Conservation (phyloP, 2,329 filamentous ascomycete species). For the Apiospora phragmitis region DNA sequence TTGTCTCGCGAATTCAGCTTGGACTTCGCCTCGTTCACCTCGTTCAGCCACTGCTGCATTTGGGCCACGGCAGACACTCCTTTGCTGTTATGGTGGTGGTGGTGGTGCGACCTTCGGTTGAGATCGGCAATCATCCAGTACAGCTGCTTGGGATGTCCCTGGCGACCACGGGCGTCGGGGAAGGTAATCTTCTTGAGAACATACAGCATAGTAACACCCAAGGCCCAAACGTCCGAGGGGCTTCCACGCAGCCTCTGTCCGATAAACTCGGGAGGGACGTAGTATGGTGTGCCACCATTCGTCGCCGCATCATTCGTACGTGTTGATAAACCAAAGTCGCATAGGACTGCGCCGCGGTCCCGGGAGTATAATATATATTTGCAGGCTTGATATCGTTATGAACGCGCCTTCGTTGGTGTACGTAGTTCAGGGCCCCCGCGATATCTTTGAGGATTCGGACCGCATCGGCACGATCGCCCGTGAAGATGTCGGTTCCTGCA, state of each 20-base stretch:
- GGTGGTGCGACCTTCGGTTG: conserved; percentile 40
- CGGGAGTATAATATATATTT: conserved; percentile 61
- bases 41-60: conserved; percentile 58
- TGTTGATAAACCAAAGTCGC: conserved; percentile 60
- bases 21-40: conserved; percentile 50
- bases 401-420: conserved; percentile 53
- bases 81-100: conserved; percentile 22
- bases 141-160: conserved; percentile 48
- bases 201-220: conserved; percentile 63
- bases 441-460: conserved; percentile 55
- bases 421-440: conserved; percentile 53
- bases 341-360: conserved; percentile 59
- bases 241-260: conserved; percentile 53
- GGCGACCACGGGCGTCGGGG: conserved; percentile 51
- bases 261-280: conserved; percentile 63
- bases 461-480: conserved; percentile 50
- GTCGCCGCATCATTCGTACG: conserved; percentile 45
- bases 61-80: conserved; percentile 43
- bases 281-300: conserved; percentile 60
- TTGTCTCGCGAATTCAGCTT: conserved; percentile 47
- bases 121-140: conserved; percentile 62
- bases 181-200: conserved; percentile 56
- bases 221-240: conserved; percentile 59
- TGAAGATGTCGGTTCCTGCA: conserved; percentile 48
- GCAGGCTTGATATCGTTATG: conserved; percentile 66